Base-by-base conservation (phyloP, 2,329 filamentous ascomycete species). In the Aspergillus awamori region DNA sequence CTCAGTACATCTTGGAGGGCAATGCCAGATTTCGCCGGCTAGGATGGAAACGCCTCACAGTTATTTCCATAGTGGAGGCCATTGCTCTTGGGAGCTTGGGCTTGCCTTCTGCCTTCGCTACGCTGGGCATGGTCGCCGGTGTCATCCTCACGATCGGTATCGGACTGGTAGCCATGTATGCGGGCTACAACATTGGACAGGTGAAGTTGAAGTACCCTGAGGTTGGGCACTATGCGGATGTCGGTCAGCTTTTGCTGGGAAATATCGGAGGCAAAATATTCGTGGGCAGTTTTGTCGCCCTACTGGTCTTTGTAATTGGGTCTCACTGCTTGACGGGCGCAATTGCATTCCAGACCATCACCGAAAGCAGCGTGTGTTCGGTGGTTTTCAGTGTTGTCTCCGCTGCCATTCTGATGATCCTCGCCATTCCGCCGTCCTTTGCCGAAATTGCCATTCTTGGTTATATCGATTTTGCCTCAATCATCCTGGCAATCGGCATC, bases 21-120 rank as follows among this genome's bases (percentile, higher is more conserved):
- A 52, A 58, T 30, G 54, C 54, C 10, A 66, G 60, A 33, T 69
- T 65, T 43, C 65, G 60, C 30, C 63, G 61, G 20, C 72, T 82
- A 28, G 76, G 82, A 53, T 84, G 82, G 82, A 81, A 82, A 68
- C 76, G 79, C 22, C 70, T 82, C 26, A 82, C 80, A 2, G 72
- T 82, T 33, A 79, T 81, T 60, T 69, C 82, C 57, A 80, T 82
- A 49, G 81, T 82, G 45, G 81, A 83, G 65, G 80, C 81, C 22
- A 81, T 82, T 58, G 79, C 80, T 8, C 74, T 82, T 20, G 81
- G 80, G 52, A 77, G 75, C 30, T 72, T 81, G 62, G 78, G 78
- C 57, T 70, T 81, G 33, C 78, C 80, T 8, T 76, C 72, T 51
- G 78, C 79, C 15, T 80, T 81, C 53, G 78, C 78, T 2, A 77